Evolutionary conservation across 2,329 filamentous ascomycete species (phyloP).

Genomic region (Erysiphe pisi): DNA sequence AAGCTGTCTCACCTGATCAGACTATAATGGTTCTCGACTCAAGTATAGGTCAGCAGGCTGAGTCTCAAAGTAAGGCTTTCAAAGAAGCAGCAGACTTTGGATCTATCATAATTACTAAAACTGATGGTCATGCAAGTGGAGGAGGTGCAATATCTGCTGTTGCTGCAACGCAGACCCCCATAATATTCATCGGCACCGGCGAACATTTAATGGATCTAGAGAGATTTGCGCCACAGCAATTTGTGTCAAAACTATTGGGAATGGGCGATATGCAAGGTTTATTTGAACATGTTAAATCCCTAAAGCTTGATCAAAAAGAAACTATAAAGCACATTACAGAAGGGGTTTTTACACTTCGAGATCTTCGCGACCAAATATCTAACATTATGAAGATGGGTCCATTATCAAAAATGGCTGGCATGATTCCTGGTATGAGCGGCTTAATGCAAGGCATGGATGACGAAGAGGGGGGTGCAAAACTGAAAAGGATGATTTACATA

Average conservation of each 20-base stretch:
- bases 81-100: slow-evolving; percentile 96
- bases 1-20: slow-evolving; percentile 80
- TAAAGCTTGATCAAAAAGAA: slow-evolving; percentile 95
- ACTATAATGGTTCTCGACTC: slow-evolving; percentile 98
- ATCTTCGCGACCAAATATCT: slow-evolving; percentile 84
- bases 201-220: slow-evolving; percentile 96
- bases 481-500: slow-evolving; percentile 98
- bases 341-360: slow-evolving; percentile 89
- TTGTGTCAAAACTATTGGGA: slow-evolving; percentile 84
- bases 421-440: slow-evolving; percentile 91
- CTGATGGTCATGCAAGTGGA: slow-evolving; percentile 86
- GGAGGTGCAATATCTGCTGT: slow-evolving; percentile 97
- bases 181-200: slow-evolving; percentile 95
- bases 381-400: slow-evolving; percentile 99
- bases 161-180: slow-evolving; percentile 89
- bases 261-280: slow-evolving; percentile 96
- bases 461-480: slow-evolving; percentile 82
- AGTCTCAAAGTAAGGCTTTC: slow-evolving; percentile 90
- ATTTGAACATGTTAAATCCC: slow-evolving; percentile 89
- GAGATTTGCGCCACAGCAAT: slow-evolving; percentile 81
- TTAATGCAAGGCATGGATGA: slow-evolving; percentile 97
- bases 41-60: slow-evolving; percentile 91
- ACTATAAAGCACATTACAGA: slow-evolving; percentile 99
- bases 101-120: slow-evolving; percentile 98
- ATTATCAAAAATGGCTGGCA: slow-evolving; percentile 91